Base-by-base conservation (phyloP, 169 alveolate species). In the Cryptosporidium sp. region DNA sequence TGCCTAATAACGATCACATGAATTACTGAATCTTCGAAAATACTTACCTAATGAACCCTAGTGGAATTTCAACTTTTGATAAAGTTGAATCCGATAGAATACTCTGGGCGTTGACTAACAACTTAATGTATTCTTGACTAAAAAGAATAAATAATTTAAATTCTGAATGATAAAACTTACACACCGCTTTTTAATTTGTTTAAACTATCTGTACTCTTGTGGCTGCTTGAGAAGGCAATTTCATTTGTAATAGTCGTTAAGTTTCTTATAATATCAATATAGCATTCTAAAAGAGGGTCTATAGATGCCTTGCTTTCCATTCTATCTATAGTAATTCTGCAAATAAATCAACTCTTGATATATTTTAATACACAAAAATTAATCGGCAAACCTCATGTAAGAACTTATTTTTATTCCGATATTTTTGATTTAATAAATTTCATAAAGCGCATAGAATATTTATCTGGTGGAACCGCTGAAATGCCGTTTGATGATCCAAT, bases 61-160 rank as follows among this genome's bases (percentile, higher is more conserved):
- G 48, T 35, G 89, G 89, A 26, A 80, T 62, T 43, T 80, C 89
- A 4, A 62, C 89, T 43, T 80, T 80, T 9, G 89, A 80, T 37
- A 80, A 29, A 14, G 50, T 16, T 21, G 89, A 80, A 12, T 62
- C 67, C 18, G 89, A 67, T 6, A 80, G 45, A 6, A 67, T 41
- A 26, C 37, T 62, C 18, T 80, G 89, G 0, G 80, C 89, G 8
- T 62, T 41, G 2, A 45, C 45, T 5, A 80, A 43, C 41, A 80
- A 31, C 39, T 80, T 51, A 6, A 80, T 80, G 8, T 48, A 67
- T 41, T 59, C 69, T 9, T 59, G 62, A 14, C 89, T 80, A 12
- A 59, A 75, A 23, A 23, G 31, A 52, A 73, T 26, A 16, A 6
- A 18, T 55, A 31, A n/a, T 50, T 3, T 33, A 62, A 21, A 43